Evolutionary conservation across 768 basidiomycete species (phyloP), one percentile per base, ranked within the genome.

Genomic region (Leccinellum rugosiceps): DNA sequence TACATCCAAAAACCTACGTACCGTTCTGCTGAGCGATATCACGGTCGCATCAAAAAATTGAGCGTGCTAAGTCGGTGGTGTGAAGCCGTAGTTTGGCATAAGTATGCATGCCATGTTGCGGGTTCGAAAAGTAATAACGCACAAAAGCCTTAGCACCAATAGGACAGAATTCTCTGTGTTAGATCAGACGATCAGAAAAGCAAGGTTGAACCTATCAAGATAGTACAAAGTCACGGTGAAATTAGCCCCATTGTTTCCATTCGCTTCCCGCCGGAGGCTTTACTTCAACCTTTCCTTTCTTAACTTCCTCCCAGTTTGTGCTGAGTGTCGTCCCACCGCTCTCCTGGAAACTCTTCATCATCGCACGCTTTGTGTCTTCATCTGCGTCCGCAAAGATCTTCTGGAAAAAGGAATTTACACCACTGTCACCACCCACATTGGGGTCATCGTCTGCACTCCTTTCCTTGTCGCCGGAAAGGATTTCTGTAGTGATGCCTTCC

Each of bases 331-430:
- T 99, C 8, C 97, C 97, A 7, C 94, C 94, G 63, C 91, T 93
- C 77, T 99, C 96, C 58, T 81, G 79, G 72, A 92, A 98, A 68
- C 92, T 95, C 82, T 99, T 99, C 86, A 98, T 86, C 94, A 99
- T 99, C 3, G 97, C 97, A 35, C 87, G 83, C 65, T 80, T 85
- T 14, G 95, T 92, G 65, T 99, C 92, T 0, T 94, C 91, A 63
- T 97, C 94, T 25, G 95, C 90, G 70, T 90, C 91, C 6, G 82
- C 79, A 66, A 89, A 99, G 60, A 99, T 84, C 76, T 92, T 90
- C 68, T 91, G 89, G 84, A 95, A 95, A 76, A 96, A 92, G 28
- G 78, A 67, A 73, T 98, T 96, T 57, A 97, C 81, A 6, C 90
- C 84, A 57, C 77, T 81, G 71, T 97, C 94, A 21, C 95, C 95